Evolutionary conservation across 345 rosid genomes (phyloP), one percentile per base, ranked within the genome.

Genomic region (Eucalyptus pauciflora): DNA sequence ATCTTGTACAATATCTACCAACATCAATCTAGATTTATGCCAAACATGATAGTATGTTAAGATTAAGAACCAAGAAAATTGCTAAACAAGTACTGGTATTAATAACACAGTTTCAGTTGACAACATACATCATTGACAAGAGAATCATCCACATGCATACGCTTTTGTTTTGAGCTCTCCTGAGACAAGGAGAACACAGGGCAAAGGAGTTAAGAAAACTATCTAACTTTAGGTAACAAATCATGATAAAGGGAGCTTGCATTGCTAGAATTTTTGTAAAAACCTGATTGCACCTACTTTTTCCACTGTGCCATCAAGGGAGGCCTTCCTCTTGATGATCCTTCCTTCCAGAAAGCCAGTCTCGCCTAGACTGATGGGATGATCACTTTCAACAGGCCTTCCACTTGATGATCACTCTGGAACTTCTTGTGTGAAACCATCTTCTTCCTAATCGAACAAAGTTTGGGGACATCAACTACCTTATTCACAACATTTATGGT

Each of bases 151-250:
- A 91, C 51, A 86, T 90, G 92, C 90, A 92, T 89, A 76, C 92
- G 92, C 93, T 94, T 94, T 87, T 93, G 49, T 87, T 88, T 92
- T 89, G 89, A n/a, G 88, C 92, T 95, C 91, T 95, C 99, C 99
- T 96, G 95, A 91, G 71, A 91, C 86, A 49, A 45, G 64, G 91
- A 86, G 51, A 49, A 33, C 8, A 49, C 16, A 8, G 16, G 50
- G 17, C 62, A 29, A 41, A 88, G 31, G 33, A 22, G 14, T 71
- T 41, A 81, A 87, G 52, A 87, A 87, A 64, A 29, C 43, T 24
- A 87, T 64, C 46, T 15, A 50, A 86, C 29, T 86, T 58, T 17
- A 86, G 18, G 62, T 7, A 58, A 56, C 71, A 51, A 27, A 31
- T 86, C 46, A 45, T 15, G n/a, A 83, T 83, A 37, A 83, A 20